Percentiles rank a stretch among this genome's conserved stretches.
Conservation (phyloP, 1,284 basidiomycete species). For the Xanthoconium separans region DNA sequence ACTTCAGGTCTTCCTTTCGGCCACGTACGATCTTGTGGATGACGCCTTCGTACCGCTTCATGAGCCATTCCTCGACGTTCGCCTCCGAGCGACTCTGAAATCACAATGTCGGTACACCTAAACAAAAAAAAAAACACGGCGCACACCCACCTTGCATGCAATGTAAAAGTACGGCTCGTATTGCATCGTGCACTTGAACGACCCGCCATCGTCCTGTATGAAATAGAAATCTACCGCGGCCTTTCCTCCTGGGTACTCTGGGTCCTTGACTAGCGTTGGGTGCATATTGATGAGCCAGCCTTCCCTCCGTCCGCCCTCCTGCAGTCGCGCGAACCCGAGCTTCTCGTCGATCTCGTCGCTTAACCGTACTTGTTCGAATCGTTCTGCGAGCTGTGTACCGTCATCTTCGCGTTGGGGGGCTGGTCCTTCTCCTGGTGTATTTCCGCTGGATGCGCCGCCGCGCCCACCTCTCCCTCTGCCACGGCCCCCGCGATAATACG, state of each 20-base stretch:
- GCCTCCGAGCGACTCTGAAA: constrained; percentile 82
- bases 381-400: constrained; percentile 78
- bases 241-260: constrained; percentile 76
- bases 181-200: constrained; percentile 93
- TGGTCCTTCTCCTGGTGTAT: constrained; percentile 43
- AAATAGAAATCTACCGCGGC: constrained; percentile 98
- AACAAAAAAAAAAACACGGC: not conserved
- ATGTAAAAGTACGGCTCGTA: constrained; percentile 97
- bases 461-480: constrained; percentile 49
- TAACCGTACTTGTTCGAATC: constrained; percentile 75
- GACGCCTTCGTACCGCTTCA: constrained; percentile 90
- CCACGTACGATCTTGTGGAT: constrained; percentile 78
- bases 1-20: constrained; percentile 90
- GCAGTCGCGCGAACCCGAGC: constrained; percentile 82
- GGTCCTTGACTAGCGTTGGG: constrained; percentile 87
- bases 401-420: constrained; percentile 80
- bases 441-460: constrained; percentile 46
- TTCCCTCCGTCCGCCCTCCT: constrained; percentile 71
- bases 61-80: constrained; percentile 93
- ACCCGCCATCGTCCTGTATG: constrained; percentile 93
- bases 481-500: constrained; percentile 38
- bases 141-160: constrained; percentile 73
- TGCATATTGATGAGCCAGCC: constrained; percentile 99
- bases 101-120: constrained; percentile 1
- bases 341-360: constrained; percentile 92